Evolutionary conservation across 352 stramenopile species (phyloP), one percentile per base, ranked within the genome.

Genomic region (Phytophthora capsici): DNA sequence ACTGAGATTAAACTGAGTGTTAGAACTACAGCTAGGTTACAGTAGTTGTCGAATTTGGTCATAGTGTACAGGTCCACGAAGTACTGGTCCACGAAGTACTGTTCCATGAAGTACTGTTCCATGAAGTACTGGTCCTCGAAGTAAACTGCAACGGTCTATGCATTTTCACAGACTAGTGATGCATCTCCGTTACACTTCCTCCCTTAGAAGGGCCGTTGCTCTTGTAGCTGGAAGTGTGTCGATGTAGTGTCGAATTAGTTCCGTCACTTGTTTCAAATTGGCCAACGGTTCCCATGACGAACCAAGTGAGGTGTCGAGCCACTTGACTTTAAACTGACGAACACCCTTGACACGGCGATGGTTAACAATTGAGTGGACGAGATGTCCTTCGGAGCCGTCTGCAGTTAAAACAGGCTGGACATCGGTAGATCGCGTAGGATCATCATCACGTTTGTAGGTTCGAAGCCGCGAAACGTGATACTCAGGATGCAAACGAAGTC

Each of bases 301-400:
- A 62, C 54, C 54, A 16, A 62, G 43, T 26, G 43, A 62, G 1
- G 54, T 62, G 43, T 60, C 58, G 20, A 66, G 48, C 38, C 59
- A 60, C 17, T 53, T 43, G 14, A 67, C 43, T 8, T 50, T 46
- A 26, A 61, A 67, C 41, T 57, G 59, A 19, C 50, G 48, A 56
- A 60, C 41, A 6, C 59, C 50, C 1, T 50, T 51, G 4, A 6
- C 16, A 17, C 23, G 36, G 6, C 49, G 41, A 19, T 59, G 32
- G n/a, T 22, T n/a, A 6, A 54, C 2, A 17, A 54, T 51, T 4
- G 38, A 46, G 22, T 26, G 5, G 3, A 66, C 59, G 1, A 67
- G 25, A 17, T 67, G 59, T 2, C 59, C 49, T 55, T 56, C 59
- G 6, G 40, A 34, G 10, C 59, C 43, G 17, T 61, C 59, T 2